Evolutionary conservation across 2,329 filamentous ascomycete genomes (phyloP).

Genomic region (Tolypocladium sp.): DNA sequence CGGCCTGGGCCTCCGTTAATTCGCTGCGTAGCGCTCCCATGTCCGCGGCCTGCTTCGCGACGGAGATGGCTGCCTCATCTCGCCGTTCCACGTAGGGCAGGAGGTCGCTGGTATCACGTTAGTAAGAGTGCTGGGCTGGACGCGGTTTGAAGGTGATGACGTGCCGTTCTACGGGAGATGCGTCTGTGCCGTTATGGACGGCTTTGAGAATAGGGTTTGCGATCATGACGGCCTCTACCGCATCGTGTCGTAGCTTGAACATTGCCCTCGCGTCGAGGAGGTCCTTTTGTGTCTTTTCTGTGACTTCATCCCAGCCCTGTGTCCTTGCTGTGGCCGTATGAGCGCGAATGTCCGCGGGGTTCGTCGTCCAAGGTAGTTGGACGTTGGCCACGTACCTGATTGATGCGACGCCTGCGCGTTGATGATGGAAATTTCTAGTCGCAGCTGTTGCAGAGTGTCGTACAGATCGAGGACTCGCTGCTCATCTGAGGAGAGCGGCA

Average conservation of each 20-base stretch:
- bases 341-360: background rate
- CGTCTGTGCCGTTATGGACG: constrained; percentile 58
- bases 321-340: constrained; percentile 9
- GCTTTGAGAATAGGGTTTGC: constrained; percentile 71
- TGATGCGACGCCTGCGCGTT: constrained; percentile 33
- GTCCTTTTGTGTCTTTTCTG: constrained; percentile 52
- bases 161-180: constrained; percentile 61
- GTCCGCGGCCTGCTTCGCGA: constrained; percentile 49
- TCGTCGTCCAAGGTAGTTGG: too few relatives aligned
- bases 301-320: constrained; percentile 36
- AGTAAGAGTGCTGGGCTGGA: background rate
- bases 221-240: constrained; percentile 58
- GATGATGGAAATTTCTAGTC: constrained; percentile 62
- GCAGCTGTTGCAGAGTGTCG: constrained; percentile 61
- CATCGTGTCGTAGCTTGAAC: constrained; percentile 60
- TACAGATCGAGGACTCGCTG: constrained; percentile 58
- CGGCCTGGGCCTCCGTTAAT: constrained; percentile 47
- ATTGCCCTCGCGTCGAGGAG: constrained; percentile 62
- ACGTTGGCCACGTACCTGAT: constrained; percentile 18
- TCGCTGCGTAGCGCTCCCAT: constrained; percentile 41
- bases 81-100: constrained; percentile 57
- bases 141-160: constrained; percentile 2
- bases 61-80: constrained; percentile 54
- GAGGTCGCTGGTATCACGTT: constrained; percentile 45
- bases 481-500: constrained; percentile 58